These are phyloP conservation scores for Agaricales sp. DNA, from an alignment of 1,284 basidiomycete genomes.

Conservation along the genomic window DNA sequence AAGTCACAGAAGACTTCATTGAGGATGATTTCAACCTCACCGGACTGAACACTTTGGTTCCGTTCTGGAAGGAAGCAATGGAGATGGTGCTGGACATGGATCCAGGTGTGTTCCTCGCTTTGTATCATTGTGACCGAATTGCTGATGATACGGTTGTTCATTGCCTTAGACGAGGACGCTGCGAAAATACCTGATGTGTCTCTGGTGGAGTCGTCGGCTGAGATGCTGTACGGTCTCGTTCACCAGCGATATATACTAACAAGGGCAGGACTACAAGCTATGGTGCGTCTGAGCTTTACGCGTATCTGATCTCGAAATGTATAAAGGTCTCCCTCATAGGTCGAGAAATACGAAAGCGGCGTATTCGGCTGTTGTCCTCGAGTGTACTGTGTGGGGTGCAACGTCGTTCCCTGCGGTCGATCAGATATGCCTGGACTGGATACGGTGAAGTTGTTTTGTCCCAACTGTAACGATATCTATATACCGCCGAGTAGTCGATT, in stretches of 20 bases:
- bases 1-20: slow-evolving; percentile 97
- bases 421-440: slow-evolving; percentile 97
- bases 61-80: slow-evolving; percentile 99
- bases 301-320: slow-evolving; percentile 9
- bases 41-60: slow-evolving; percentile 88
- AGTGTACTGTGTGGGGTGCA: slow-evolving; percentile 85
- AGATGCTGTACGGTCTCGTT: slow-evolving; percentile 94
- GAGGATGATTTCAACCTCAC: slow-evolving; percentile 99
- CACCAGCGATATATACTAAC: slow-evolving; percentile 98
- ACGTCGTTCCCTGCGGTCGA: slow-evolving; percentile 92
- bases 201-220: slow-evolving; percentile 96
- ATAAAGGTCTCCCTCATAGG: slow-evolving; percentile 36
- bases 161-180: slow-evolving; percentile 85
- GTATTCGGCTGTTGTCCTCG: slow-evolving; percentile 94
- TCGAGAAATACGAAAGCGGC: slow-evolving; percentile 91
- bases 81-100: slow-evolving; percentile 99
- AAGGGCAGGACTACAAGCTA: slow-evolving; percentile 85
- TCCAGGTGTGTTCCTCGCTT: slow-evolving; percentile 59
- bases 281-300: slow-evolving; percentile 50
- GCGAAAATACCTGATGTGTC: slow-evolving; percentile 91
- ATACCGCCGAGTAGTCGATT: slow-evolving; percentile 92
- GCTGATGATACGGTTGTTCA: slow-evolving; percentile 10
- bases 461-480: slow-evolving; percentile 98
- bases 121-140: slow-evolving; percentile 4
- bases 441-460: slow-evolving; percentile 97